These are phyloP conservation scores for Nakaseomyces delphensis DNA, from an alignment of 1,139 yeast species.

Conservation along the genomic window DNA sequence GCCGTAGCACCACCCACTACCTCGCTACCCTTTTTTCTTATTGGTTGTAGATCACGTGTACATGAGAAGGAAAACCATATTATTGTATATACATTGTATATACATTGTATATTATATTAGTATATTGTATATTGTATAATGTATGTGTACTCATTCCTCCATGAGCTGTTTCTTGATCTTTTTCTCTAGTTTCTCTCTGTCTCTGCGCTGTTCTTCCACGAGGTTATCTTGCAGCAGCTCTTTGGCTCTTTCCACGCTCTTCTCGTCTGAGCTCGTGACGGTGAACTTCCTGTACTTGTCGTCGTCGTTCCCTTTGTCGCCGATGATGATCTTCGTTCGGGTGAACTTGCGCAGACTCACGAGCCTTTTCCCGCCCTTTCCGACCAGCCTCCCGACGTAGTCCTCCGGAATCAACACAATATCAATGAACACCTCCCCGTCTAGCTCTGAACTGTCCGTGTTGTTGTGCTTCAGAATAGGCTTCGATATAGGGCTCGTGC, in stretches of 20 bases:
- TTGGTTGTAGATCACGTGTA: constrained; percentile 1
- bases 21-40: too few relatives aligned
- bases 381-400: constrained; percentile 83
- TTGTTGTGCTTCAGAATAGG: constrained; percentile 4
- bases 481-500: background rate
- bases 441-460: constrained; percentile 4
- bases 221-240: constrained; percentile 41
- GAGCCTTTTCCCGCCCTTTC: constrained; percentile 75
- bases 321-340: constrained; percentile 72
- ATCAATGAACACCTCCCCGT: constrained; percentile 12
- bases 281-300: constrained; percentile 55
- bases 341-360: constrained; percentile 75
- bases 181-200: constrained; percentile 2
- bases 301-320: constrained; percentile 60
- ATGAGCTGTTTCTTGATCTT: constrained; percentile 3
- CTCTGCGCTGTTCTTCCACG: constrained; percentile 44
- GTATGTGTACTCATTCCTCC: background rate
- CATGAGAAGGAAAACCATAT: too few relatives aligned
- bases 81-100: too few relatives aligned
- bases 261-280: constrained; percentile 49
- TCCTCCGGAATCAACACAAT: constrained; percentile 52
- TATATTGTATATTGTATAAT: background rate
- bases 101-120: background rate
- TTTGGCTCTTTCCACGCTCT: constrained; percentile 26
- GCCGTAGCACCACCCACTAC: background rate